Conservation (phyloP, 148 eudicot species). For the Pharnaceum exiguum region DNA sequence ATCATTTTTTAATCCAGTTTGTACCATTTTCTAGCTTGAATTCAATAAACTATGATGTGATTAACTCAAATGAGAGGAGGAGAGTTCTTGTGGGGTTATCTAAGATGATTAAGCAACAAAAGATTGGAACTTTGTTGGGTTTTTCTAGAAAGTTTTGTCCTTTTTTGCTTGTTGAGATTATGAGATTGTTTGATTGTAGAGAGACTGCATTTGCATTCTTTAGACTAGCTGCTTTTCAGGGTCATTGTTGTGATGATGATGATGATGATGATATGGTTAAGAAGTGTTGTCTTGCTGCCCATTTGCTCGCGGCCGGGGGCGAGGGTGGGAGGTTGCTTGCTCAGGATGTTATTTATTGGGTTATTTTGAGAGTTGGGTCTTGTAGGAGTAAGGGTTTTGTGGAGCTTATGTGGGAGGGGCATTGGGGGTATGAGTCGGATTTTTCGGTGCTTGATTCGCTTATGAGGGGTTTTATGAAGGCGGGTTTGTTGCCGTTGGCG, state of each 20-base stretch:
- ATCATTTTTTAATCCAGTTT: slow-evolving; percentile 52
- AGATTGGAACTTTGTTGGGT: slow-evolving; percentile 27
- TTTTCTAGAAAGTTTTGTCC: slow-evolving; percentile 66
- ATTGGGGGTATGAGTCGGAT: slow-evolving; percentile 41
- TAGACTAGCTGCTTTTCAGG: slow-evolving; percentile 46
- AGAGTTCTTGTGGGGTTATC: slow-evolving; percentile 45
- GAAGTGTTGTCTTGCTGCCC: slow-evolving; percentile 55
- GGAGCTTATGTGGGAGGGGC: slow-evolving; percentile 59
- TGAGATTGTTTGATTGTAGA: slow-evolving; percentile 44
- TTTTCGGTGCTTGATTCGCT: slow-evolving; percentile 76
- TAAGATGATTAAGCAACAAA: slow-evolving; percentile 37
- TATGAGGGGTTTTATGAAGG: slow-evolving; percentile 70
- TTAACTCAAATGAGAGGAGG: slow-evolving; percentile 61
- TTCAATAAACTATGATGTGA: slow-evolving; percentile 22
- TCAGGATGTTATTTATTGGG: slow-evolving; percentile 72
- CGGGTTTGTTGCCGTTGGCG: slow-evolving; percentile 44
- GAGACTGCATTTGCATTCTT: slow-evolving; percentile 57
- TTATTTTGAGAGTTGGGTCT: slow-evolving; percentile 49
- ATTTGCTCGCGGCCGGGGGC: slow-evolving; percentile 35
- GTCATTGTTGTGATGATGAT: no score
- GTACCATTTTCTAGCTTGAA: slow-evolving; percentile 29
- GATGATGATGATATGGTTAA: slow-evolving; percentile 32
- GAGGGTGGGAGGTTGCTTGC: slow-evolving; percentile 40
- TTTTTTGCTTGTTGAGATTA: slow-evolving; percentile 47
- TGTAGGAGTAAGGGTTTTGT: slow-evolving; percentile 46